Percentiles rank a stretch among this genome's conserved stretches.
These are phyloP conservation scores for Xylaria intraflava DNA, from an alignment of 495 filamentous ascomycete genomes.

Conservation along the genomic window DNA sequence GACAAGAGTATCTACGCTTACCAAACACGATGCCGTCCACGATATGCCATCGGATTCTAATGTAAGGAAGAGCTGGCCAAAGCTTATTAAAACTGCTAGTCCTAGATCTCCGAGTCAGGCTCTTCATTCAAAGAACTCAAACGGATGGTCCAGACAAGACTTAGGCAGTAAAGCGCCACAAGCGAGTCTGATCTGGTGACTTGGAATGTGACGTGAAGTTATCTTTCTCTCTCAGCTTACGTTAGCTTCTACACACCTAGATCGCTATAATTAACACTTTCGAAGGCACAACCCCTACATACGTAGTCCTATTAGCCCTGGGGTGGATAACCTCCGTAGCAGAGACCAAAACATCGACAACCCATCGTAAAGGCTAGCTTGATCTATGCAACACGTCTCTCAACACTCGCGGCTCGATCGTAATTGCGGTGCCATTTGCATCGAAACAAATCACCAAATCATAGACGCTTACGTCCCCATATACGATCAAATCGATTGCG, in stretches of 20 bases:
- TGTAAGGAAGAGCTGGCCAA: background rate
- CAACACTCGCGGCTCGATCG: constrained; percentile 25
- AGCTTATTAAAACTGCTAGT: background rate
- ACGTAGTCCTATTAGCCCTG: background rate
- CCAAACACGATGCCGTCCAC: too few species aligned
- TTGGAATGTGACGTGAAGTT: too few species aligned
- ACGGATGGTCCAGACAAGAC: background rate
- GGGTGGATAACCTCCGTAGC: background rate
- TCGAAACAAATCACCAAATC: constrained; percentile 35
- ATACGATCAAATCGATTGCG: constrained; percentile 23
- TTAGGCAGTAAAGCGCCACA: background rate
- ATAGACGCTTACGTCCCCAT: constrained; percentile 30
- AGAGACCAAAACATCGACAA: background rate
- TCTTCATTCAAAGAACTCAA: background rate
- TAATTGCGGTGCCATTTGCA: constrained; percentile 17
- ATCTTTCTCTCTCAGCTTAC: background rate
- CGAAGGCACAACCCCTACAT: background rate
- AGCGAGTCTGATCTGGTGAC: background rate
- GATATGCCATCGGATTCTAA: too few species aligned
- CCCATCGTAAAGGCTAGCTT: background rate
- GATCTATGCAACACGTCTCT: background rate
- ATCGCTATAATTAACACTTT: background rate
- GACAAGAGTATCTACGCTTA: too few species aligned
- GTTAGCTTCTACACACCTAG: background rate
- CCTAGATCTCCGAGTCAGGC: constrained; percentile 3